phyloP scores from a whole-genome alignment of 208 protist species.

The Trypanosoma conorhini region DNA sequence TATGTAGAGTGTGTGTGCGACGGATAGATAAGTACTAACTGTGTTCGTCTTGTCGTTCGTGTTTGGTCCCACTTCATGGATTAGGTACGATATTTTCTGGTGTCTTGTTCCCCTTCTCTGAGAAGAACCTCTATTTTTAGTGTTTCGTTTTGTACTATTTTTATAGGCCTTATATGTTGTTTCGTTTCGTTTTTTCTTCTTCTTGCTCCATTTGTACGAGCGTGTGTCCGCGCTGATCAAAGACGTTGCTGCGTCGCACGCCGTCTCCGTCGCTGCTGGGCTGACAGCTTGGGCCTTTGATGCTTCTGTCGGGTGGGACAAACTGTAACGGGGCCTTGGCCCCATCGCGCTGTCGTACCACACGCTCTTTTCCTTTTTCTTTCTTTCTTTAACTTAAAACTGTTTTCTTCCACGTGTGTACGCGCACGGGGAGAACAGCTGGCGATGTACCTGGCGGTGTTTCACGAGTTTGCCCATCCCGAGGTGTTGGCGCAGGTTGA shows the following conservation, averaged over 20 bases:
- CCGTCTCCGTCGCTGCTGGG: neutral
- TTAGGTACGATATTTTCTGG: too few species aligned
- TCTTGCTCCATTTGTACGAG: neutral
- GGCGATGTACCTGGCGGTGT: constrained; percentile 73
- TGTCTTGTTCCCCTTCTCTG: too few species aligned
- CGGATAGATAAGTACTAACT: neutral
- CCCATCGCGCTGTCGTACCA: constrained; percentile 9
- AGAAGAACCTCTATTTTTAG: constrained; percentile 7
- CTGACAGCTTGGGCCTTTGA: neutral
- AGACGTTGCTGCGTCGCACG: too few species aligned
- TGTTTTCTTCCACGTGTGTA: neutral
- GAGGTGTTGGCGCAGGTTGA: constrained; percentile 67
- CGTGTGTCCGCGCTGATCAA: neutral
- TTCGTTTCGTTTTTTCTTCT: constrained; percentile 5
- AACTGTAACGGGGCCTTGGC: neutral
- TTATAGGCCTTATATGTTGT: too few species aligned
- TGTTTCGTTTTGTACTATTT: neutral
- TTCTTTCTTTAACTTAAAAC: neutral
- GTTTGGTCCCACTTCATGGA: too few species aligned
- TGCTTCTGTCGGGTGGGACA: neutral
- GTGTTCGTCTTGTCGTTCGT: neutral
- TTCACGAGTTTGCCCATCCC: constrained; percentile 78
- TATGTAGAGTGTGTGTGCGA: neutral
- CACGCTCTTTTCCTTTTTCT: constrained; percentile 10
- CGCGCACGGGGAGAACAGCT: neutral